phyloP scores from a whole-genome alignment of 768 basidiomycete genomes.

The Grammothele lineata region DNA sequence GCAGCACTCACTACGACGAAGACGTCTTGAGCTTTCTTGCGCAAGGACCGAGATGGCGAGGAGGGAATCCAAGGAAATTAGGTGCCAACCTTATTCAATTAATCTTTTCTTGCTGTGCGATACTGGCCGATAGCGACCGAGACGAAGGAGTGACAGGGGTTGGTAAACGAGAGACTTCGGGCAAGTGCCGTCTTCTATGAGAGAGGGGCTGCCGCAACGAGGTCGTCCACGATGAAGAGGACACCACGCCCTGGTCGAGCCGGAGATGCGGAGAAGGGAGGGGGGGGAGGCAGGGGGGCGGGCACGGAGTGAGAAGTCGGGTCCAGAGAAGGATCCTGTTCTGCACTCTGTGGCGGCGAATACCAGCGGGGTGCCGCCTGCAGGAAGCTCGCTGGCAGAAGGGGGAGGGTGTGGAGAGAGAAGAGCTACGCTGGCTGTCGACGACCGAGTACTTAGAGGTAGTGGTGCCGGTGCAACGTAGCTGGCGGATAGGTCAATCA shows the following conservation, averaged over 20 bases:
- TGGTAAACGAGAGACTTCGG: slow-evolving; percentile 17
- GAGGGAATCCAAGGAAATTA: slow-evolving; percentile 16
- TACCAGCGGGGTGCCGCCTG: slow-evolving; percentile 9
- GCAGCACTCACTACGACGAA: slow-evolving; percentile 11
- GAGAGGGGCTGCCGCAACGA: slow-evolving; percentile 13
- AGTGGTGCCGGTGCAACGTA: slow-evolving; percentile 18
- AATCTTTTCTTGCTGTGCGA: slow-evolving; percentile 10
- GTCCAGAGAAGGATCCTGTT: slow-evolving; percentile 13
- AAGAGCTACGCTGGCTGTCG: slow-evolving; percentile 19
- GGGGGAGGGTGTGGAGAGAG: slow-evolving; percentile 8
- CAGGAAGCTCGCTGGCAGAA: slow-evolving; percentile 12
- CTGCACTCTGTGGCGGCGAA: slow-evolving; percentile 9
- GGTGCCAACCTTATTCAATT: slow-evolving; percentile 19
- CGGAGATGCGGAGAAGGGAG: slow-evolving; percentile 1
- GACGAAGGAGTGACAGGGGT: slow-evolving; percentile 22
- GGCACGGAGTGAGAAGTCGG: slow-evolving; percentile 9
- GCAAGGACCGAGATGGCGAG: slow-evolving; percentile 5
- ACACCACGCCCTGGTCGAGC: slow-evolving; percentile 3
- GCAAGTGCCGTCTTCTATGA: slow-evolving; percentile 19
- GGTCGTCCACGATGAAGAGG: slow-evolving; percentile 8
- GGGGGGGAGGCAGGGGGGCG: slow-evolving; percentile 4
- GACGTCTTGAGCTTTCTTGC: slow-evolving; percentile 17
- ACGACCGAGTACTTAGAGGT: slow-evolving; percentile 24
- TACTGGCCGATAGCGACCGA: slow-evolving; percentile 17
- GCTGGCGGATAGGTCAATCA: slow-evolving; percentile 21